A percentile compares a stretch with the other conserved stretches of the same genome.
Conservation (phyloP, 2,329 filamentous ascomycete species). For the Monosporascus cannonballus region DNA sequence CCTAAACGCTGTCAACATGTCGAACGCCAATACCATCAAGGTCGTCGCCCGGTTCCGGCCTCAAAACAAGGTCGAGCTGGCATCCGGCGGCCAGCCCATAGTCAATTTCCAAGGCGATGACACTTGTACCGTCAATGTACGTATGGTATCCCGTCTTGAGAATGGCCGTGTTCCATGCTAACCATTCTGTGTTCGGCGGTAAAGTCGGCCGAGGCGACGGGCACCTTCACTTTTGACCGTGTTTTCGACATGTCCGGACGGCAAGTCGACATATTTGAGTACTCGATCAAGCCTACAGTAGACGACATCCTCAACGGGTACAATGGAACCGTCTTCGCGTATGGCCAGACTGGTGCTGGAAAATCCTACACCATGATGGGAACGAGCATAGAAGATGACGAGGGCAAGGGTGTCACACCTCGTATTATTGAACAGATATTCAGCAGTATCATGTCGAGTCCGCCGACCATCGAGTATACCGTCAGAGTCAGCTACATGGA, state of each 20-base stretch:
- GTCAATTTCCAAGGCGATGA: constrained; percentile 85
- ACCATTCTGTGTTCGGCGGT: constrained; percentile 12
- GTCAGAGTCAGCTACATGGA: constrained; percentile 99
- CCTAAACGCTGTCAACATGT: constrained; percentile 37
- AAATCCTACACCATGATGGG: constrained; percentile 99
- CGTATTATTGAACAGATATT: constrained; percentile 98
- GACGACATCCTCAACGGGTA: constrained; percentile 98
- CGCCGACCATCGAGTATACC: constrained; percentile 95
- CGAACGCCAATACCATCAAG: constrained; percentile 63
- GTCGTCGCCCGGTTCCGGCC: constrained; percentile 97
- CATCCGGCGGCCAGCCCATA: constrained; percentile 85
- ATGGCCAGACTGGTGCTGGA: constrained; percentile 95
- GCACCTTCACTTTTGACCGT: constrained; percentile 92
- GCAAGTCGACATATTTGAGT: constrained; percentile 94
- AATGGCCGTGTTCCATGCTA: constrained; percentile 13
- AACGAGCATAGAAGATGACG: constrained; percentile 84
- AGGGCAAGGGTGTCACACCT: constrained; percentile 88
- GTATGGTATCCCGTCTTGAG: constrained; percentile 23
- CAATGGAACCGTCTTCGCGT: constrained; percentile 98
- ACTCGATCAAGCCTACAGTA: constrained; percentile 91
- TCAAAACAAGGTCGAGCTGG: constrained; percentile 90
- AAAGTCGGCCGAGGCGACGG: constrained; percentile 75
- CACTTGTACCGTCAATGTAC: constrained; percentile 79
- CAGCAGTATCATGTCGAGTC: constrained; percentile 85
- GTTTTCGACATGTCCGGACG: constrained; percentile 92